A percentile compares a stretch with the other conserved stretches of the same genome.
These are phyloP conservation scores for Abelmoschus esculentus DNA, from an alignment of 345 rosid genomes.

Conservation along the genomic window DNA sequence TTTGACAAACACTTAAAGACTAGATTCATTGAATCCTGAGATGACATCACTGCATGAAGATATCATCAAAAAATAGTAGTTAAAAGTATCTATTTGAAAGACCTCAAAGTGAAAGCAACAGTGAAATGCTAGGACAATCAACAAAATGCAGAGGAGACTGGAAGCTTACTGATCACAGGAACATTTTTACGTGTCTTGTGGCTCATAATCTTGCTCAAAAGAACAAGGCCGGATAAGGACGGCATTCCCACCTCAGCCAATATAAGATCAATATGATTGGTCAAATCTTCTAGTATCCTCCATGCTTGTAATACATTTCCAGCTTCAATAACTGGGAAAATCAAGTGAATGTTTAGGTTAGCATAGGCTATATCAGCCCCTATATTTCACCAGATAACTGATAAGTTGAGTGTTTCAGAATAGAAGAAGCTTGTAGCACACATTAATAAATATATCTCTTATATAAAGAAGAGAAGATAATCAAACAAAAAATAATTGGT, in stretches of 20 bases:
- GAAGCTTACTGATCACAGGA: slow-evolving; percentile 49
- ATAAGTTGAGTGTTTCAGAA: neutral
- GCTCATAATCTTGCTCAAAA: slow-evolving; percentile 47
- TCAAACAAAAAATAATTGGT: neutral
- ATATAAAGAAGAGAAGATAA: neutral
- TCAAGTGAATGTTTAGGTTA: neutral
- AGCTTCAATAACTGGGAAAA: slow-evolving; percentile 38
- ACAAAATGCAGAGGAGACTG: neutral
- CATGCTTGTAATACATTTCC: slow-evolving; percentile 60
- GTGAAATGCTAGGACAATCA: neutral
- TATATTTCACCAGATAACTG: neutral
- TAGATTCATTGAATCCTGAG: slow-evolving; percentile 43
- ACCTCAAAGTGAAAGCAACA: neutral
- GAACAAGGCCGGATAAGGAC: slow-evolving; percentile 45
- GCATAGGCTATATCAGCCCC: neutral
- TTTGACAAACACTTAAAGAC: slow-evolving; percentile 54
- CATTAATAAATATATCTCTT: neutral
- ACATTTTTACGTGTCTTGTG: slow-evolving; percentile 45
- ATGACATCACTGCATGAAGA: slow-evolving; percentile 55
- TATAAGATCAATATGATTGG: slow-evolving; percentile 46
- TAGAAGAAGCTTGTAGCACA: neutral
- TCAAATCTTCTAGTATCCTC: slow-evolving; percentile 42
- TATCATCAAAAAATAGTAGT: slow-evolving; percentile 20
- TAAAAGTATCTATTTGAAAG: slow-evolving; percentile 16
- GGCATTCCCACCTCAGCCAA: slow-evolving; percentile 58